Evolutionary conservation across 1,139 yeast species (phyloP).

Genomic region (Blastobotrys raffinosifermentans): DNA sequence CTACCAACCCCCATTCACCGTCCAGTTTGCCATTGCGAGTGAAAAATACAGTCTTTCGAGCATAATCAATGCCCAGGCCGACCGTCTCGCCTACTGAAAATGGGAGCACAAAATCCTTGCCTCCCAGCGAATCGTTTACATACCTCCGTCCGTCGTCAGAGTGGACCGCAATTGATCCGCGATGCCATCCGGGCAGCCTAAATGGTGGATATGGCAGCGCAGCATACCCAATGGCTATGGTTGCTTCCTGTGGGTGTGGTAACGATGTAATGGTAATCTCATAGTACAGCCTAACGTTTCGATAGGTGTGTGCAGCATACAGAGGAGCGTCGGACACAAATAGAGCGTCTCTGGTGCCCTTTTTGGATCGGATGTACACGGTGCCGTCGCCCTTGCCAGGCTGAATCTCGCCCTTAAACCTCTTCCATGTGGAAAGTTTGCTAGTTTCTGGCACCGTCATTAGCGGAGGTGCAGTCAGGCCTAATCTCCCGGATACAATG

Average conservation of each 20-base stretch:
- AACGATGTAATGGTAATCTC: constrained; percentile 23
- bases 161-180: constrained; percentile 29
- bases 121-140: constrained; percentile 24
- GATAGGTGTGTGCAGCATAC: constrained; percentile 15
- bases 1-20: constrained; percentile 22
- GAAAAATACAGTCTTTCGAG: constrained; percentile 17
- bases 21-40: constrained; percentile 21
- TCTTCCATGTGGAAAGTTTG: constrained; percentile 12
- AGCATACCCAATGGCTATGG: constrained; percentile 26
- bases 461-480: constrained; percentile 20
- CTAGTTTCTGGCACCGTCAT: constrained; percentile 13
- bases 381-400: constrained; percentile 14
- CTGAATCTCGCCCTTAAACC: constrained; percentile 22
- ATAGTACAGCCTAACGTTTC: constrained; percentile 20
- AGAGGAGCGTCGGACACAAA: constrained; percentile 22
- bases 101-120: constrained; percentile 22
- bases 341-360: constrained; percentile 18
- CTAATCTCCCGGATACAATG: constrained; percentile 4
- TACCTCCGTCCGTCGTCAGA: constrained; percentile 29
- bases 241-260: constrained; percentile 18
- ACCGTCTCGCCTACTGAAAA: constrained; percentile 23
- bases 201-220: constrained; percentile 28
- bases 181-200: constrained; percentile 30
- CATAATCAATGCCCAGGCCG: constrained; percentile 26
- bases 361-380: constrained; percentile 16